phyloP scores from a whole-genome alignment of 768 basidiomycete species.

The Auriscalpium microsporum region DNA sequence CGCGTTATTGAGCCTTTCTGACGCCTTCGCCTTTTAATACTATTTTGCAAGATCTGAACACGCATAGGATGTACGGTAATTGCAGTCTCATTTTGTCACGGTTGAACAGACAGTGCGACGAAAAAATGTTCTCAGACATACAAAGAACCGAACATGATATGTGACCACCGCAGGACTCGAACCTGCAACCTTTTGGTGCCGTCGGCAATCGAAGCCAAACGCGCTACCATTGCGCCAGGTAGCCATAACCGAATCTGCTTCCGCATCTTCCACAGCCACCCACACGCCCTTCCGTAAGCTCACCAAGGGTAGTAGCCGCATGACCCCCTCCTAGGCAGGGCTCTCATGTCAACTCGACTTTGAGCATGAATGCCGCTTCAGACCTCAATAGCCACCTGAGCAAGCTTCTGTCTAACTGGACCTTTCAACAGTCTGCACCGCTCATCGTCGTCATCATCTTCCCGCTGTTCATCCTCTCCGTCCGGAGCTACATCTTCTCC shows the following conservation, averaged over 20 bases:
- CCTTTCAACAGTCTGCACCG: slow-evolving; percentile 51
- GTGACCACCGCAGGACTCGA: slow-evolving; percentile 81
- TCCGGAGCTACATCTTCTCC: slow-evolving; percentile 20
- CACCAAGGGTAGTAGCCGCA: too few relatives aligned
- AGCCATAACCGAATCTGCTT: neutral
- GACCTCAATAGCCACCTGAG: neutral
- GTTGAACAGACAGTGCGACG: too few relatives aligned
- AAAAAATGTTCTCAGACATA: too few relatives aligned
- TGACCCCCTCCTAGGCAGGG: neutral
- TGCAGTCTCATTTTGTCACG: too few relatives aligned
- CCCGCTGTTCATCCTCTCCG: slow-evolving; percentile 26
- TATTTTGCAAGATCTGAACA: too few relatives aligned
- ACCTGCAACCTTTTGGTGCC: slow-evolving; percentile 93
- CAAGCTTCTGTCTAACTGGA: neutral
- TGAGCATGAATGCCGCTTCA: neutral
- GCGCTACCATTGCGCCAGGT: slow-evolving; percentile 93
- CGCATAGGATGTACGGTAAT: too few relatives aligned
- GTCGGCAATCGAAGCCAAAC: slow-evolving; percentile 82
- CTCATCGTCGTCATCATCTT: slow-evolving; percentile 43
- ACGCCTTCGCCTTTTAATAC: too few relatives aligned
- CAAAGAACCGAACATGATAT: too few relatives aligned
- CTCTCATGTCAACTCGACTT: neutral
- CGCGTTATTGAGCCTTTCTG: too few relatives aligned
- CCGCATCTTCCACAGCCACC: neutral
- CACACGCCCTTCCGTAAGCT: neutral